Conservation (phyloP, 495 filamentous ascomycete genomes). For the Hypomontagnella monticulosa region DNA sequence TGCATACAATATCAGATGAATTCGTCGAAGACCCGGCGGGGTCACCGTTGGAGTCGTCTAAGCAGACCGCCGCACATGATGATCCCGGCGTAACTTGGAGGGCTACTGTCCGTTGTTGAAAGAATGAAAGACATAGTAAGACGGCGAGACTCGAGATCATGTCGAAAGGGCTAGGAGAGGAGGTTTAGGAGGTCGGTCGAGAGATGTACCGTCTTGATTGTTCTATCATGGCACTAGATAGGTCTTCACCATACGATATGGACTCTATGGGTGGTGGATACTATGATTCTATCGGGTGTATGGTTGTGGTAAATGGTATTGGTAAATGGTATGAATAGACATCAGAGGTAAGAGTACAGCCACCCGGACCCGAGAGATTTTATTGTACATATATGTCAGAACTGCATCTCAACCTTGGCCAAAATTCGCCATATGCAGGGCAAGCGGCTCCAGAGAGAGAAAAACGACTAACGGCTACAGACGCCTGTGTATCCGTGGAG, state of each 20-base stretch:
- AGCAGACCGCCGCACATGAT: conserved; percentile 61
- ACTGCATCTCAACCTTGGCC: conserved; percentile 15
- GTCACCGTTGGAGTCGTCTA: conserved; percentile 43
- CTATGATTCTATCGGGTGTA: conserved; percentile 1
- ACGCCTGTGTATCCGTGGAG: conserved; percentile 22
- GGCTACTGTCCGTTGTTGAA: conserved; percentile 7
- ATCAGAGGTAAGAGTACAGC: conserved; percentile 1
- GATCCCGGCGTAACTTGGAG: conserved; percentile 60
- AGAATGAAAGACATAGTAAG: conserved; percentile 27
- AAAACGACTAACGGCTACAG: conserved; percentile 5
- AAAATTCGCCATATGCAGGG: conserved; percentile 8
- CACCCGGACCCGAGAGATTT: conserved; percentile 5
- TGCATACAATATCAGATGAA: conserved; percentile 64
- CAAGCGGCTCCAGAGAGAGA: conserved; percentile 14
- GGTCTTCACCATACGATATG: conserved; percentile 7
- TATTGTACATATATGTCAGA: conserved; percentile 17
- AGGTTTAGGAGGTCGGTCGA: conserved; percentile 10
- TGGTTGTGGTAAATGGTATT: conserved; percentile 2
- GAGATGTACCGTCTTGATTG: conserved; percentile 14
- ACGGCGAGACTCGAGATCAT: conserved; percentile 30
- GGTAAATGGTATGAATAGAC: conserved; percentile 9
- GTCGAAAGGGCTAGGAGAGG: conserved; percentile 11
- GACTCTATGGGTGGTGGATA: conserved; percentile 2
- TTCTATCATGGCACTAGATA: conserved; percentile 29
- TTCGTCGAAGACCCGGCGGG: conserved; percentile 34